Conservation (phyloP, 257 asterid genomes). For the Apocynum venetum region DNA sequence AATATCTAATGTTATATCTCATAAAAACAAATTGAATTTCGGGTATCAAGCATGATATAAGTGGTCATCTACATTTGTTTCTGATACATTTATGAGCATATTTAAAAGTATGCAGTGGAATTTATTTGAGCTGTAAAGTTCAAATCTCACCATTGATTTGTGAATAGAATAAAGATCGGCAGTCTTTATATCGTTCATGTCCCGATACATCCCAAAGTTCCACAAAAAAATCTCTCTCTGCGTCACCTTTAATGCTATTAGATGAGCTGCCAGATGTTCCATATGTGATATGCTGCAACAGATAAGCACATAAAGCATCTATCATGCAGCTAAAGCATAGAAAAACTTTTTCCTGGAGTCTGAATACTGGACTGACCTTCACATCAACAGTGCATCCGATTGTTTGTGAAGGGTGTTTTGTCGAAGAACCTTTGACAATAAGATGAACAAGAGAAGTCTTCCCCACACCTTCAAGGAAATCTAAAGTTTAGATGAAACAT, state of each 20-base stretch:
- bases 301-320: conserved; percentile 7
- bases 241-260: conserved; percentile 52
- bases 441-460: conserved; percentile 94
- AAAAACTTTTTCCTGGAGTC: neutral
- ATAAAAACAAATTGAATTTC: neutral
- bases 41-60: neutral
- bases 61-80: neutral
- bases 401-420: conserved; percentile 79
- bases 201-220: conserved; percentile 99
- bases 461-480: conserved; percentile 65
- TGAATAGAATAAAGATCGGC: conserved; percentile 86
- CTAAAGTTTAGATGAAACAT: neutral
- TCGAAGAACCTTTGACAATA: conserved; percentile 76
- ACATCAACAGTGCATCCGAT: conserved; percentile 79
- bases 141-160: conserved; percentile 76
- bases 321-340: conserved; percentile 14
- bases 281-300: conserved; percentile 69
- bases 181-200: conserved; percentile 90
- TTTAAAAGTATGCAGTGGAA: neutral
- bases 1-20: neutral
- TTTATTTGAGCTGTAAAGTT: conserved; percentile 13
- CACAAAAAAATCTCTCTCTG: conserved; percentile 75
- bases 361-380: conserved; percentile 45
- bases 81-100: neutral
- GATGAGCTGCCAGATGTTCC: conserved; percentile 78